These are phyloP conservation scores for Carex arenaria DNA, from an alignment of 202 grass and related monocot species.

Conservation along the genomic window DNA sequence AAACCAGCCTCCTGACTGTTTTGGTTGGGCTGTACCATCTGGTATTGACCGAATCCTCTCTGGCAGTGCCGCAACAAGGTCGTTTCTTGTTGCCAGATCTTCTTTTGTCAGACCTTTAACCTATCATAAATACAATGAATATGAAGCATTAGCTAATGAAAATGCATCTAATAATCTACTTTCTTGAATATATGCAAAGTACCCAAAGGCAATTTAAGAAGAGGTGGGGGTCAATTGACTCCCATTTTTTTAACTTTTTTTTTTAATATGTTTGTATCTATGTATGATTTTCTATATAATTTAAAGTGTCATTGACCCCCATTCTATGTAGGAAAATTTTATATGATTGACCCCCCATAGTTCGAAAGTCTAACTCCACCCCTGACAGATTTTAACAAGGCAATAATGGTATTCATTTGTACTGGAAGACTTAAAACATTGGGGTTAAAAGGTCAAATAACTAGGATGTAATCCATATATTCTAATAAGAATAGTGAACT, in stretches of 20 bases:
- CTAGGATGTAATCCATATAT: background rate
- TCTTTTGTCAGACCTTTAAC: conserved; percentile 96
- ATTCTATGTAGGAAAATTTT: no score
- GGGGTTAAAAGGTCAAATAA: background rate
- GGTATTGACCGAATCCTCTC: conserved; percentile 88
- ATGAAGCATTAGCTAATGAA: background rate
- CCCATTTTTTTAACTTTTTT: background rate
- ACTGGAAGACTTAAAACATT: background rate
- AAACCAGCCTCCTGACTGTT: conserved; percentile 69
- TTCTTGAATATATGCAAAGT: background rate
- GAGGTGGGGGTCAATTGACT: no score
- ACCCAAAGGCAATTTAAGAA: background rate
- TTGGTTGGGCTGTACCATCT: conserved; percentile 68
- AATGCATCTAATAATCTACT: background rate
- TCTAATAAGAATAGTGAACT: background rate
- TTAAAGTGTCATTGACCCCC: no score
- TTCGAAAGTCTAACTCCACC: no score
- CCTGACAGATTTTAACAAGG: background rate
- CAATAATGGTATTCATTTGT: background rate
- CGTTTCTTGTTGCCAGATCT: conserved; percentile 63
- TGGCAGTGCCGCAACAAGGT: conserved; percentile 73
- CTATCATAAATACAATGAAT: conserved; percentile 28
- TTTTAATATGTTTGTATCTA: no score
- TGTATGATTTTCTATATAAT: no score
- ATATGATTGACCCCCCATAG: no score